Conservation (phyloP, 2,329 filamentous ascomycete species). For the Trichoderma harzianum region DNA sequence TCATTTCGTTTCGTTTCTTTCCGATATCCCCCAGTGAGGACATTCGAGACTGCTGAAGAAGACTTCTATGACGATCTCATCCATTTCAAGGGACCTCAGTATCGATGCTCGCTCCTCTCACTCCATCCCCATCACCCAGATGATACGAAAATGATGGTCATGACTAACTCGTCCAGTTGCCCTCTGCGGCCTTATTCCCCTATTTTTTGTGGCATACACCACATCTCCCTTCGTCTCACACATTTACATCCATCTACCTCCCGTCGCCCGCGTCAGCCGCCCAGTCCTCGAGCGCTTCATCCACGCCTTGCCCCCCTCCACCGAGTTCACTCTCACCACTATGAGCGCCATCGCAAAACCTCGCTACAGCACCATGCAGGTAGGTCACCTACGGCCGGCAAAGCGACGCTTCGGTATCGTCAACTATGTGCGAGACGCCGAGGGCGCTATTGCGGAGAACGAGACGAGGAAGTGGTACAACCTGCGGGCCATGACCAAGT, state of each 20-base stretch:
- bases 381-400: conserved; percentile 35
- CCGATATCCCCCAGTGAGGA: not conserved
- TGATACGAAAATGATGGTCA: not conserved
- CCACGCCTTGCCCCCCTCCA: conserved; percentile 40
- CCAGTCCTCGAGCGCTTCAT: conserved; percentile 53
- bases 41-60: not conserved
- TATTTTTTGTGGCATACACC: conserved; percentile 61
- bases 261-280: conserved; percentile 59
- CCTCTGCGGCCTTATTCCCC: conserved; percentile 59
- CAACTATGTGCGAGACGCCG: conserved; percentile 36
- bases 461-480: conserved; percentile 39
- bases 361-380: conserved; percentile 43
- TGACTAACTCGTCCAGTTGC: conserved; percentile 43
- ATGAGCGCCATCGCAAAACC: conserved; percentile 56
- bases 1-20: not conserved
- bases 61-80: not conserved
- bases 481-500: conserved; percentile 37
- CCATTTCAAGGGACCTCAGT: not conserved
- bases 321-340: conserved; percentile 50
- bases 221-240: conserved; percentile 70
- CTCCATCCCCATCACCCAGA: not conserved
- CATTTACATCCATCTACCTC: conserved; percentile 66
- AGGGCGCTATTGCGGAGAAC: conserved; percentile 34
- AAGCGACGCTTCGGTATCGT: conserved; percentile 37
- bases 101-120: not conserved